Conservation (phyloP, 1,139 yeast species). For the Pichia norvegensis region DNA sequence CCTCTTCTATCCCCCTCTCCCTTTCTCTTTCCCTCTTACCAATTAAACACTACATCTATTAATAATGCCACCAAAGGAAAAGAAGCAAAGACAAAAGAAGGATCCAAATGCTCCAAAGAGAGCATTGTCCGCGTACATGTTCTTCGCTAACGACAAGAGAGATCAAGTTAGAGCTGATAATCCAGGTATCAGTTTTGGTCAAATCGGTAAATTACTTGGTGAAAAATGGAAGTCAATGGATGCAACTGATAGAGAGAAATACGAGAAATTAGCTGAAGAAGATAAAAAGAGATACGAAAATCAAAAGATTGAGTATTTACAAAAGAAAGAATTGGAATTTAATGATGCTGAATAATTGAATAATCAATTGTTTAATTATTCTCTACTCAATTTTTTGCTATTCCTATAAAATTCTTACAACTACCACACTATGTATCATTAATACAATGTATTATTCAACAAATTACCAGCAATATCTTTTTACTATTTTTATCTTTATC, state of each 20-base stretch:
- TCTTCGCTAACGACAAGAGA: conserved; percentile 95
- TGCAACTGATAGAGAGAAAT: conserved; percentile 76
- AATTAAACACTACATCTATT: background rate
- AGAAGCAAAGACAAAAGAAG: conserved; percentile 26
- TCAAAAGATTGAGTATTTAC: conserved; percentile 84
- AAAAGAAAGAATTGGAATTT: conserved; percentile 33
- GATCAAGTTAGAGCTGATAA: conserved; percentile 89
- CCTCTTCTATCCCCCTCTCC: background rate
- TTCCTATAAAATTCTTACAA: background rate
- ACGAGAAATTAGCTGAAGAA: conserved; percentile 85
- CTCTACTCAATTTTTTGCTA: background rate
- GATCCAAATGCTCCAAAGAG: conserved; percentile 99
- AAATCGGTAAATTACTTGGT: conserved; percentile 86
- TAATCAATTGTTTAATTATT: background rate
- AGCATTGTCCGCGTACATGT: conserved; percentile 96
- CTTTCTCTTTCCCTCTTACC: conserved; percentile 1
- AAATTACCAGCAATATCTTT: background rate
- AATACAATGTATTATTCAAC: conserved; percentile 1
- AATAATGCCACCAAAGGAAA: conserved; percentile 17
- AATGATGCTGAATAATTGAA: background rate
- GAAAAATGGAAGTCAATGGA: conserved; percentile 91
- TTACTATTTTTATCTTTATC: no score
- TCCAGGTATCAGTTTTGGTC: conserved; percentile 90
- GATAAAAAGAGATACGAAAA: conserved; percentile 97
- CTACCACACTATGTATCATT: background rate